phyloP scores from a whole-genome alignment of 2,329 filamentous ascomycete species.

The Fusarium chaquense region DNA sequence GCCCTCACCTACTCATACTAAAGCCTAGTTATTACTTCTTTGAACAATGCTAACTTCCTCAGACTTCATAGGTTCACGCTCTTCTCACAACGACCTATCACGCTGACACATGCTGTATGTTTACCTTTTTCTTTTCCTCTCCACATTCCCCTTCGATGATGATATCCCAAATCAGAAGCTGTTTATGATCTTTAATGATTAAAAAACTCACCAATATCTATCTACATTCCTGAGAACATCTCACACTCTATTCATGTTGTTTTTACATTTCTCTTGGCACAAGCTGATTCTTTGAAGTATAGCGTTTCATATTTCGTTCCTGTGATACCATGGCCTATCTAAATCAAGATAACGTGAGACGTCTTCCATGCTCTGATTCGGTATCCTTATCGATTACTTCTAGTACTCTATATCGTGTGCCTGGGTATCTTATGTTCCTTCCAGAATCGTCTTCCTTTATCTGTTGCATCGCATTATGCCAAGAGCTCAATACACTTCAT shows the following conservation, averaged over 20 bases:
- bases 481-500: neutral
- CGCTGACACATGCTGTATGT: neutral
- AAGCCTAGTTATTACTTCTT: neutral
- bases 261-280: neutral
- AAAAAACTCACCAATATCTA: conserved; percentile 51
- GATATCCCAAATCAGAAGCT: conserved; percentile 59
- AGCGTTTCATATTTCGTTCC: neutral
- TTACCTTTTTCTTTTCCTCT: neutral
- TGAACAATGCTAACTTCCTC: neutral
- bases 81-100: neutral
- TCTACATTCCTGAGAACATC: conserved; percentile 29
- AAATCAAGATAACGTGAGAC: neutral
- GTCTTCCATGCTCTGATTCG: neutral
- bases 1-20: neutral
- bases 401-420: neutral
- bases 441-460: neutral
- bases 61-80: neutral
- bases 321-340: neutral
- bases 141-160: conserved; percentile 51
- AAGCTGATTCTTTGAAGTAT: neutral
- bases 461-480: neutral
- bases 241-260: neutral
- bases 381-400: neutral
- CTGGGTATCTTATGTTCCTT: neutral
- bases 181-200: conserved; percentile 61